Evolutionary conservation across 768 basidiomycete species (phyloP), one percentile per base, ranked within the genome.

Genomic region (Mycena rosella): DNA sequence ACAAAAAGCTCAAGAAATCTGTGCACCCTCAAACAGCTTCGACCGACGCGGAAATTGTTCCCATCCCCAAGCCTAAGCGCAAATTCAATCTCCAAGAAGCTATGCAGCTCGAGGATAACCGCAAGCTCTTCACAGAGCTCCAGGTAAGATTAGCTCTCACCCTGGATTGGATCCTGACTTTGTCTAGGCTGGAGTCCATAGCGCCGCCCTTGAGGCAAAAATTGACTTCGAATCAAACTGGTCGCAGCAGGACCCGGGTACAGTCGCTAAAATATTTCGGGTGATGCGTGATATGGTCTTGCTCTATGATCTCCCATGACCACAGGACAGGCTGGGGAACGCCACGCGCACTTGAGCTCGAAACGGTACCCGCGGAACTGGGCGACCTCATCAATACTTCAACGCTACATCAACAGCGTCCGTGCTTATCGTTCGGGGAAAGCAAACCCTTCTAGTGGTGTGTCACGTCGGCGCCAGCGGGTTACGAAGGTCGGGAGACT

Each of bases 351-450:
- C 24, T 27, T 63, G 5, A 26, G 20, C 42, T 32, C 38, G 15
- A 38, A 55, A 20, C 53, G 62, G 14, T 63, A 30, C 34, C 62
- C 62, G 5, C 62, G 53, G 5, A 5, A 47, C 24, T 63, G 62
- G 62, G 62, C 62, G 5, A 63, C 62, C 0, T 20, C 40, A 30
- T 26, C 62, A 14, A 63, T 63, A 1, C 62, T 63, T 20, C 62
- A 63, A 38, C 62, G 62, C n/a, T 63, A 63, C 38, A 55, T 63
- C 53, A 55, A 63, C 62, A 63, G 34, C 38, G 62, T 63, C n/a
- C 62, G 53, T 6, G 44, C 38, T 14, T 63, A 63, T 17, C 8
- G 10, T 0, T 22, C 53, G 24, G 62, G 62, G 0, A 55, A 54
- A 26, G 30, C 32, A 3, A 63, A 63, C n/a, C 62, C 62, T 14